Percentiles rank a stretch among this genome's conserved stretches.
These are phyloP conservation scores for Microbotryomycetes sp. DNA, from an alignment of 1,284 basidiomycete species.

Conservation along the genomic window DNA sequence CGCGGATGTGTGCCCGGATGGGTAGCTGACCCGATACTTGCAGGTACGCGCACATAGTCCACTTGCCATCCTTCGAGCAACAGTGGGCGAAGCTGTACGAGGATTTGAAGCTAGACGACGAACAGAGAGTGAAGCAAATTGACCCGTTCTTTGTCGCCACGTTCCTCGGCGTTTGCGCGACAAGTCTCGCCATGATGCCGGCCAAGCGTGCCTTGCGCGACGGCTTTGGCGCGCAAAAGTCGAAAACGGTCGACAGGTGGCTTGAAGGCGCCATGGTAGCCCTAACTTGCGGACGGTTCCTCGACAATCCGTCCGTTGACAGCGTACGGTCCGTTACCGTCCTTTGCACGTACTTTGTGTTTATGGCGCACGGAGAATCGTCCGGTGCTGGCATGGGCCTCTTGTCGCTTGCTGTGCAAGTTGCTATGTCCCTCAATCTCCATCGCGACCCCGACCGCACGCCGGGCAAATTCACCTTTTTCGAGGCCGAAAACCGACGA, in stretches of 20 bases:
- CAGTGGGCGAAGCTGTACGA: conserved; percentile 9
- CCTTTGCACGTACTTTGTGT: conserved; percentile 24
- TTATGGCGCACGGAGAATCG: conserved; percentile 21
- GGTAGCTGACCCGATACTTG: not conserved
- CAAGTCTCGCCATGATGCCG: conserved; percentile 29
- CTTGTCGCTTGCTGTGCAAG: conserved; percentile 23
- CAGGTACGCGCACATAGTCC: conserved; percentile 20
- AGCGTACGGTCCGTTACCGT: conserved; percentile 19
- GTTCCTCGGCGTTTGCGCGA: conserved; percentile 21
- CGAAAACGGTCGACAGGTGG: conserved; percentile 22
- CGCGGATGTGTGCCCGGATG: not conserved
- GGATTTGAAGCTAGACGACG: conserved; percentile 11
- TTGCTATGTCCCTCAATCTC: conserved; percentile 22
- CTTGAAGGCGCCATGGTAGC: conserved; percentile 28
- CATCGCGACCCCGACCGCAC: conserved; percentile 29
- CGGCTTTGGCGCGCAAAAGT: conserved; percentile 15
- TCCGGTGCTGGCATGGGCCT: conserved; percentile 25
- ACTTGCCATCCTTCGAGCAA: conserved; percentile 16
- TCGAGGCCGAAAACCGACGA: conserved; percentile 25
- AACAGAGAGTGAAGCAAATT: conserved; percentile 11
- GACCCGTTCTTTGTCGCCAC: conserved; percentile 29
- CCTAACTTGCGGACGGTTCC: conserved; percentile 20
- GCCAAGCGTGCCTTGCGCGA: conserved; percentile 16
- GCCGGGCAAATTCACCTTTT: conserved; percentile 23
- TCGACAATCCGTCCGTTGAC: conserved; percentile 24